These are phyloP conservation scores for Castanea sativa DNA, from an alignment of 306 rosid species.

Conservation along the genomic window DNA sequence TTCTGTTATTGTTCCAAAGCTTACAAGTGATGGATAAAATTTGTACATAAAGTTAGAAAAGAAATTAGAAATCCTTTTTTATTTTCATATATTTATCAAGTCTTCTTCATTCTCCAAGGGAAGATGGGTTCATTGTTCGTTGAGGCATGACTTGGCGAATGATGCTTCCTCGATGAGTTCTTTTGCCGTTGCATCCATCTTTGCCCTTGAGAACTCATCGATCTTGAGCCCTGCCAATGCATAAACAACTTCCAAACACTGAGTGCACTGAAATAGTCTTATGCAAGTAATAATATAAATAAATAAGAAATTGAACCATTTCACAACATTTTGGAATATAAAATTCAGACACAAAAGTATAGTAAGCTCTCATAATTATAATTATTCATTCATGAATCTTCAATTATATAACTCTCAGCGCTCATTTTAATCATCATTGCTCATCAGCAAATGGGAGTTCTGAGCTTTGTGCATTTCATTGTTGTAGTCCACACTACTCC, in stretches of 20 bases:
- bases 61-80: too few relatives aligned
- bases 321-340: not conserved
- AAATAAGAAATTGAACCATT: not conserved
- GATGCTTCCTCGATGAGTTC: constrained; percentile 75
- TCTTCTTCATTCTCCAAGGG: too few relatives aligned
- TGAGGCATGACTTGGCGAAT: constrained; percentile 64
- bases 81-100: too few relatives aligned
- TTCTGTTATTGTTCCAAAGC: not conserved
- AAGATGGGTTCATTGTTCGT: constrained; percentile 1
- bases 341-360: not conserved
- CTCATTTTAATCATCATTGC: too few relatives aligned
- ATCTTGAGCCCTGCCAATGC: constrained; percentile 62
- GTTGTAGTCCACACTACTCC: too few relatives aligned
- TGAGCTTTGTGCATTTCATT: too few relatives aligned
- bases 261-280: not conserved
- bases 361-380: too few relatives aligned
- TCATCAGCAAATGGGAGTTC: too few relatives aligned
- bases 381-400: too few relatives aligned
- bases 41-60: too few relatives aligned
- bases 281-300: not conserved
- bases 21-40: too few relatives aligned
- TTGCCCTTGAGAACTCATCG: constrained; percentile 72
- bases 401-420: too few relatives aligned
- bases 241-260: constrained; percentile 1
- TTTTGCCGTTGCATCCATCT: constrained; percentile 75